Percentiles rank a stretch among this genome's conserved stretches.
These are phyloP conservation scores for Durusdinium trenchii DNA, from an alignment of 73 alveolate genomes.

Conservation along the genomic window DNA sequence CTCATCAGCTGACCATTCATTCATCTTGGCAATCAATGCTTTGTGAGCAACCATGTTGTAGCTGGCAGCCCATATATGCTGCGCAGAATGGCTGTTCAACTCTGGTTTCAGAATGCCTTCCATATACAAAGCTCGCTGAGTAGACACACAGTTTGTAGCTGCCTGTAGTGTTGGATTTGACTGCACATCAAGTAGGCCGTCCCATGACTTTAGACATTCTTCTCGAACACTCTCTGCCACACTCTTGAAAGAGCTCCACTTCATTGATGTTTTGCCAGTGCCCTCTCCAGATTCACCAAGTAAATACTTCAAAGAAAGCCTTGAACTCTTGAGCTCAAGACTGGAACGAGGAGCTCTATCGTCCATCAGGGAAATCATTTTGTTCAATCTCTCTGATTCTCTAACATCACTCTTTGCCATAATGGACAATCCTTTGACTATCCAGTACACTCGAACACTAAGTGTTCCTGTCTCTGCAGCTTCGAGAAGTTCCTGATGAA, in stretches of 20 bases:
- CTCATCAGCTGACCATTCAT: no score
- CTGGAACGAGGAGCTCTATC: slow-evolving; percentile 14
- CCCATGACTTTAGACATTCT: not conserved
- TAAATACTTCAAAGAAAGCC: not conserved
- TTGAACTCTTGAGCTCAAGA: not conserved
- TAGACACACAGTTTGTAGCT: slow-evolving; percentile 13
- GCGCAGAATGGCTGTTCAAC: not conserved
- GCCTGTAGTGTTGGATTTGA: not conserved
- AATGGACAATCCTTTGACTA: slow-evolving; percentile 22
- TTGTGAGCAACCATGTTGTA: slow-evolving; percentile 34
- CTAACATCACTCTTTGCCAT: not conserved
- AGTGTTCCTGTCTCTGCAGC: not conserved
- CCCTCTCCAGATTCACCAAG: slow-evolving; percentile 41
- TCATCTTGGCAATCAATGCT: not conserved
- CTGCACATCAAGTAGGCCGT: slow-evolving; percentile 14
- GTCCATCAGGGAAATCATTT: not conserved
- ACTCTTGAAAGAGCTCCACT: not conserved
- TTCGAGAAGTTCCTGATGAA: not conserved
- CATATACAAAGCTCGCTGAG: not conserved
- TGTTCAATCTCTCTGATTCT: slow-evolving; percentile 27
- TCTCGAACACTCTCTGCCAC: slow-evolving; percentile 38
- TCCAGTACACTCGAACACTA: not conserved
- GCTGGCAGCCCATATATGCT: slow-evolving; percentile 43
- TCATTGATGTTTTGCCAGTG: not conserved
- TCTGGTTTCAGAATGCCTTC: slow-evolving; percentile 50